Conservation (phyloP, 345 rosid genomes). For the Syzygium oleosum region DNA sequence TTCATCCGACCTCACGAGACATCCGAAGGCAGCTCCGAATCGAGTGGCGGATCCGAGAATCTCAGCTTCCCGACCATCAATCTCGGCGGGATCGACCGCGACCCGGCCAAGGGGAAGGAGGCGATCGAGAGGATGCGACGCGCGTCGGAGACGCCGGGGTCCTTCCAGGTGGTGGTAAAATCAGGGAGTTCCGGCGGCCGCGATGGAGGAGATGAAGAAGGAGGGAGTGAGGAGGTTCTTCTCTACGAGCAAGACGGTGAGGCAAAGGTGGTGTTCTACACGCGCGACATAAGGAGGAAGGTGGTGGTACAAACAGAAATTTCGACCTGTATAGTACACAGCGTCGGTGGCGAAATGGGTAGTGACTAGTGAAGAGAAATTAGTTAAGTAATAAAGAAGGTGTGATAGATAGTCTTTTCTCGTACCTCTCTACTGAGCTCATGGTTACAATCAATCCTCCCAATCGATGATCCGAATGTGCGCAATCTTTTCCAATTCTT, state of each 20-base stretch:
- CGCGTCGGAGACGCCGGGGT: constrained; percentile 38
- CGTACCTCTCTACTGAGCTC: neutral
- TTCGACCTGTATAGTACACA: constrained; percentile 7
- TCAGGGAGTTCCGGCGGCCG: constrained; percentile 16
- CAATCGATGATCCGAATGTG: rapidly evolving
- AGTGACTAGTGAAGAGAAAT: neutral
- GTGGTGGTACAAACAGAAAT: constrained; percentile 20
- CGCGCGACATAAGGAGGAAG: constrained; percentile 9
- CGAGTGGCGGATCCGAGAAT: neutral
- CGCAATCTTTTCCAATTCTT: rapidly evolving
- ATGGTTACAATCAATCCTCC: neutral
- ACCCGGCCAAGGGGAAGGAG: neutral
- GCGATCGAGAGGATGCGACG: constrained; percentile 5
- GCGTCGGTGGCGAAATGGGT: constrained; percentile 16
- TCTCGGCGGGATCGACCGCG: constrained; percentile 6
- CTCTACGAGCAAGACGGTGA: constrained; percentile 23
- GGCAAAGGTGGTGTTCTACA: constrained; percentile 14
- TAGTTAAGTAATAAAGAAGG: neutral
- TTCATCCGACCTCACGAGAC: neutral
- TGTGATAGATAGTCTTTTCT: neutral
- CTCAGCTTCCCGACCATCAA: constrained; percentile 21
- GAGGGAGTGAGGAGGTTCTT: constrained; percentile 17
- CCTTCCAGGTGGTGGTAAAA: constrained; percentile 24
- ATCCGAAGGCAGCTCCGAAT: neutral
- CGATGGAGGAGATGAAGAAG: constrained; percentile 15